phyloP scores from a whole-genome alignment of 495 filamentous ascomycete genomes.

The Annulohypoxylon nitens region DNA sequence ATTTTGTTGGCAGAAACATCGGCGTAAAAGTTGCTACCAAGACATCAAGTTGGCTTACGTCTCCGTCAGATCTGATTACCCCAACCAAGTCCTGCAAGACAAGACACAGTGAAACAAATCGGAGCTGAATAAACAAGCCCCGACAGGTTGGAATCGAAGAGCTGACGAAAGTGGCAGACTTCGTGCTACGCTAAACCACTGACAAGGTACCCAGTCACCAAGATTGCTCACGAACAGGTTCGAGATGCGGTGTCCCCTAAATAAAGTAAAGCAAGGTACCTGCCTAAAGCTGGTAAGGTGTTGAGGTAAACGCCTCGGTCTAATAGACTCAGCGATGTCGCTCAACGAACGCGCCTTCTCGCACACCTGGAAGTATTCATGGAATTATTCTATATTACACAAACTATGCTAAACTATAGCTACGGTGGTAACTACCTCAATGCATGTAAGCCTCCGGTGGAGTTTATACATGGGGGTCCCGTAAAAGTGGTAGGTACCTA shows the following conservation, averaged over 20 bases:
- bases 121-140: slow-evolving; percentile 9
- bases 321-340: slow-evolving; percentile 21
- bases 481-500: slow-evolving; percentile 24
- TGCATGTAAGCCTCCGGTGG: slow-evolving; percentile 25
- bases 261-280: background rate
- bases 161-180: slow-evolving; percentile 1
- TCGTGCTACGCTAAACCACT: background rate
- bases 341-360: background rate
- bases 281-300: background rate
- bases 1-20: background rate
- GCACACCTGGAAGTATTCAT: slow-evolving; percentile 5
- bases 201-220: background rate
- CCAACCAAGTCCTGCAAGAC: background rate
- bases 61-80: slow-evolving; percentile 8
- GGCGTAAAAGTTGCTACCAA: background rate
- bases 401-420: background rate
- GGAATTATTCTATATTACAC: background rate
- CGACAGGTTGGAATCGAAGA: slow-evolving; percentile 9
- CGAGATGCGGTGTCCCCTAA: background rate
- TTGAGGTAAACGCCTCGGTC: slow-evolving; percentile 7
- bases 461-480: slow-evolving; percentile 24
- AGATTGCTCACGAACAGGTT: background rate
- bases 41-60: background rate
- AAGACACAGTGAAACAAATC: slow-evolving; percentile 22
- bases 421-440: background rate